Evolutionary conservation across 2,329 filamentous ascomycete genomes (phyloP).

Genomic region (Tolypocladium capitatum): DNA sequence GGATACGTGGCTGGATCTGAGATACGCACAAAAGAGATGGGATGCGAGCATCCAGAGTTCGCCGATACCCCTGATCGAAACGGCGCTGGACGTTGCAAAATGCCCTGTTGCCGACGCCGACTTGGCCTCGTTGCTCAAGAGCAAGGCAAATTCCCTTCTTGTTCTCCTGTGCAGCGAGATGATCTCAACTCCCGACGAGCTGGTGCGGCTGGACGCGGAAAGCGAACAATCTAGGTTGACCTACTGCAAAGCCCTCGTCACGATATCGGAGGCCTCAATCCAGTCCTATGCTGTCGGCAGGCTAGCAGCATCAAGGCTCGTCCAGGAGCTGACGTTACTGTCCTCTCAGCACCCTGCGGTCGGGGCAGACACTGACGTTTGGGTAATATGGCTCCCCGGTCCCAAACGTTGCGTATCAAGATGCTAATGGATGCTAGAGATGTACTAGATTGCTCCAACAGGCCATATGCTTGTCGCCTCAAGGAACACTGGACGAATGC

Average conservation of each 20-base stretch:
- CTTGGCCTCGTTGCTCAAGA: slow-evolving; percentile 10
- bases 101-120: slow-evolving; percentile 7
- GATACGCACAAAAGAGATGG: slow-evolving; percentile 25
- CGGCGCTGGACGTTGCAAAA: slow-evolving; percentile 20
- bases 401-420: not conserved
- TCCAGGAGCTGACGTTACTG: slow-evolving; percentile 26
- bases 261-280: slow-evolving; percentile 23
- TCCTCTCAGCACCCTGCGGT: slow-evolving; percentile 17
- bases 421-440: slow-evolving; percentile 9
- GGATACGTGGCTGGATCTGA: slow-evolving; percentile 32
- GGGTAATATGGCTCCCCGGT: slow-evolving; percentile 18
- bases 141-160: slow-evolving; percentile 25
- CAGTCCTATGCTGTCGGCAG: slow-evolving; percentile 20
- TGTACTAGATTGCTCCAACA: slow-evolving; percentile 16
- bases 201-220: slow-evolving; percentile 14
- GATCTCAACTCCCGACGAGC: slow-evolving; percentile 17
- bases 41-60: slow-evolving; percentile 15
- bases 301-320: slow-evolving; percentile 28
- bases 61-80: slow-evolving; percentile 22
- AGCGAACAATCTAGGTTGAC: slow-evolving; percentile 16
- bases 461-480: slow-evolving; percentile 8
- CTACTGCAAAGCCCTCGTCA: slow-evolving; percentile 24
- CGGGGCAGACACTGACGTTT: slow-evolving; percentile 24
- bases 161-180: slow-evolving; percentile 29
- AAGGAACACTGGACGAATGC: slow-evolving; percentile 10